Base-by-base conservation (phyloP, 2,329 filamentous ascomycete genomes). In the Pseudopyricularia javanii region DNA sequence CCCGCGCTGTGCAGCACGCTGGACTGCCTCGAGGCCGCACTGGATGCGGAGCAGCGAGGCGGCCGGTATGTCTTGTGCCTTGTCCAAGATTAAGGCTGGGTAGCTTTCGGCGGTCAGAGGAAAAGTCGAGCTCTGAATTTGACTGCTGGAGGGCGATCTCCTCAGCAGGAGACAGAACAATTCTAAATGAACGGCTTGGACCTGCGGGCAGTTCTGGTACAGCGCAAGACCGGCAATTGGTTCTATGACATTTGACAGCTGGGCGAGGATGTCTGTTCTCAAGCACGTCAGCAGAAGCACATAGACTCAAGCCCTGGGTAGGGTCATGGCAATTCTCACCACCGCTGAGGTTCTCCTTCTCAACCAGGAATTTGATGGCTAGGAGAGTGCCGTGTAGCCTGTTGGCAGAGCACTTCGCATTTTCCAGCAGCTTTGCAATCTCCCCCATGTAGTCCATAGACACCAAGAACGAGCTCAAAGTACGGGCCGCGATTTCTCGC, bases 401-500 rank as follows among this genome's bases (percentile, higher is more conserved):
- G 56, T 86, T 85, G 45, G 73, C 68, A 2, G 67, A 66, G 7
- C 62, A 60, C 0, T 56, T 56, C 1, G 64, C 60, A 7, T 63
- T 58, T 4, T 56, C 56, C 9, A 76, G 63, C 2, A 76, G 61
- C 14, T 56, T 54, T 26, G 62, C 63, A 4, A 80, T 62, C 1
- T 63, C 63, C 9, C 59, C 59, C 1, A 75, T 62, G 76, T 78
- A 82, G 24, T 70, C 65, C 3, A 72, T 65, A 17, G 74, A 70
- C 2, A 82, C 64, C 22, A 83, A 66, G 56, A 85, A 80, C 0
- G 80, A 82, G 61, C 80, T 82, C 12, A 88, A 71, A 0, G 87
- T 88, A 15, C 85, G 76, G 0, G 88, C 86, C 1, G 88, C 86
- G 64, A 91, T 88, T 60, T 91, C 87, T 50, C 88, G 75, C 7